Evolutionary conservation across 164 flowering plant species (phyloP), one percentile per base, ranked within the genome.

Genomic region (Platanus orientalis): DNA sequence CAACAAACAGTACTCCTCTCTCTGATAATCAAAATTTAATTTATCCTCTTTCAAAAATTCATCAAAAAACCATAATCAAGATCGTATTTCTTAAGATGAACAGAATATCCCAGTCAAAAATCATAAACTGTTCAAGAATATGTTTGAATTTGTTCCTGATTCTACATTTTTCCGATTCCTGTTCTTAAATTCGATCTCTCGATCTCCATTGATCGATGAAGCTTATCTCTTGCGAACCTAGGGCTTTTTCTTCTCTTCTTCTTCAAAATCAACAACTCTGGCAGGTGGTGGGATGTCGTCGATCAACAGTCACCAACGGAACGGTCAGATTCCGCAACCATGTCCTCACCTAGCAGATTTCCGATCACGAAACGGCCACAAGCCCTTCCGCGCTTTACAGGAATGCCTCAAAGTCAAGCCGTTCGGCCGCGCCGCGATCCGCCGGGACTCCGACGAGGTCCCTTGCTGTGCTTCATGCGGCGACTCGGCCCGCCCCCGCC

Each of bases 311-410:
- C 70, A 11, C 26, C 53, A 47, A 27, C 57, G 53, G 2, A 57
- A 71, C 4, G 32, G 52, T 29, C 65, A 67, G 69, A 60, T 49
- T 32, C 80, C 78, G 0, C 72, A 54, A 27, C 57, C 84, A 0
- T 87, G 93, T 71, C 71, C 77, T 36, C 97, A 90, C 67, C 79
- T 90, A n/a, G 63, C 79, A 52, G 82, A 78, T 16, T 88, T 80
- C 81, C 77, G 80, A 28, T 61, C 83, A 70, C 60, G 67, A 3
- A 76, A 80, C 73, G 93, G 86, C 28, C 44, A 82, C 66, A 72
- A 76, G 53, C 84, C 84, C 12, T 86, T 84, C 73, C 78, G 79
- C 0, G 71, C 76, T 36, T 74, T 90, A 23, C 84, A 79, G 60
- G 72, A 74, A 29, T 84, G 89, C 69, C 78, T 90, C 64, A 75